Evolutionary conservation across 441 rosid genomes (phyloP), one percentile per base, ranked within the genome.

Genomic region (Euphorbia celastroides): DNA sequence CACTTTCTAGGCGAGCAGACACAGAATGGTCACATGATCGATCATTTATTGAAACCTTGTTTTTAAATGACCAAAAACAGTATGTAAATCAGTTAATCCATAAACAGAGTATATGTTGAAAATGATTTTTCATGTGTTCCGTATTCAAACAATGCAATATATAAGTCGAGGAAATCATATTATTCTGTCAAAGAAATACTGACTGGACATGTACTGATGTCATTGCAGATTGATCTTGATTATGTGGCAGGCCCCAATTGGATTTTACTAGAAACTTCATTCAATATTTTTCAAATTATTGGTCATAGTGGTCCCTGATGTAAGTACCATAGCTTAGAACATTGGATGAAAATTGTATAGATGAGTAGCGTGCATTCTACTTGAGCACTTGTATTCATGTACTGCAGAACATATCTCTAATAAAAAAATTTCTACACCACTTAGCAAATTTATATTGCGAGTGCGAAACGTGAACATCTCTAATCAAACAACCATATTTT

Each of bases 221-320:
- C 30, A 62, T 61, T 69, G 14, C 14, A 65, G 78, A 63, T 74
- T 17, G 55, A 61, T 71, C 36, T 34, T 14, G 64, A 16, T 62
- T 74, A 79, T n/a, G 26, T 70, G 74, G 65, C 73, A 13, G 13
- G 7, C 31, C 46, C 20, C 0, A 23, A 78, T 74, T 78, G 76
- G 79, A 7, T 20, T 27, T 11, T 20, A 52, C 27, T 31, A 16
- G 5, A 62, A 57, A 26, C 13, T 6, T 20, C 5, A 8, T 42
- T 55, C 17, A 44, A 30, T 44, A 17, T 12, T 28, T 30, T 57
- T 7, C 3, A 31, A 5, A 34, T 34, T 13, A n/a, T 30, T 30
- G 30, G 42, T 28, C 22, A 44, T 44, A 57, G 57, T 12, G 3
- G 63, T 41, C 23, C 23, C 6, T n/a, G 41, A 3, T 48, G 22